A percentile compares a stretch with the other conserved stretches of the same genome.
Conservation (phyloP, 2,329 filamentous ascomycete species). For the Exophiala spinifera region DNA sequence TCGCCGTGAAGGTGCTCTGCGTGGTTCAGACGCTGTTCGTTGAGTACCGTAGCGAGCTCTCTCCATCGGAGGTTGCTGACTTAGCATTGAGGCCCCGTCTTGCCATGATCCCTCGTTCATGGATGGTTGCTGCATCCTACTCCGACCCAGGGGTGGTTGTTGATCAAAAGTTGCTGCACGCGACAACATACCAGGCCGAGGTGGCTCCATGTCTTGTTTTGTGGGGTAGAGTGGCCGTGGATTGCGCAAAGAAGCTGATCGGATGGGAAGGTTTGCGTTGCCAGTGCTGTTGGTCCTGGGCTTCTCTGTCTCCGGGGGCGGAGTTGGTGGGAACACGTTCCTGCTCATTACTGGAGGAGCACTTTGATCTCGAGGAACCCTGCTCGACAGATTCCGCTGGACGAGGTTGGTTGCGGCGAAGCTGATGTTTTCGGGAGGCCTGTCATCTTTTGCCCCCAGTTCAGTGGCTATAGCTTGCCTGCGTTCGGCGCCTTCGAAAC, state of each 20-base stretch:
- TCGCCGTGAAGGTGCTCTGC: constrained; percentile 37
- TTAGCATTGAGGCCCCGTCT: constrained; percentile 1
- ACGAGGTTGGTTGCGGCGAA: constrained; percentile 92
- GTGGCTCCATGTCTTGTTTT: constrained; percentile 12
- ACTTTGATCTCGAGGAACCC: constrained; percentile 69
- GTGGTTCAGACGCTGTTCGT: constrained; percentile 52
- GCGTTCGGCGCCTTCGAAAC: constrained; percentile 74
- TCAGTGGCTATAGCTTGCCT: constrained; percentile 47
- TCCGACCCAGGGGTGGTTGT: constrained; percentile 34
- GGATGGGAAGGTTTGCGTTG: constrained; percentile 38
- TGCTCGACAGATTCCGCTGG: constrained; percentile 75
- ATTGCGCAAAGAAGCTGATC: constrained; percentile 50
- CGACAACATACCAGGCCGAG: constrained; percentile 21
- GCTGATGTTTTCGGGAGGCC: constrained; percentile 78
- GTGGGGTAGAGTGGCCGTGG: constrained; percentile 32
- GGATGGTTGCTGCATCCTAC: constrained; percentile 12
- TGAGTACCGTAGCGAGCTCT: constrained; percentile 42
- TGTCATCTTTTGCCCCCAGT: constrained; percentile 59
- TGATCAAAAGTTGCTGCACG: constrained; percentile 23
- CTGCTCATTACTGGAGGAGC: constrained; percentile 70
- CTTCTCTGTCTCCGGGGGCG: constrained; percentile 84
- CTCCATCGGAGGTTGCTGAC: constrained; percentile 30
- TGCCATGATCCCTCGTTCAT: constrained; percentile 4
- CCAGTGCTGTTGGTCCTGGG: constrained; percentile 27
- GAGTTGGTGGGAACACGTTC: constrained; percentile 94